Evolutionary conservation across 2,329 filamentous ascomycete genomes (phyloP).

Genomic region (Karstenula rhodostoma): DNA sequence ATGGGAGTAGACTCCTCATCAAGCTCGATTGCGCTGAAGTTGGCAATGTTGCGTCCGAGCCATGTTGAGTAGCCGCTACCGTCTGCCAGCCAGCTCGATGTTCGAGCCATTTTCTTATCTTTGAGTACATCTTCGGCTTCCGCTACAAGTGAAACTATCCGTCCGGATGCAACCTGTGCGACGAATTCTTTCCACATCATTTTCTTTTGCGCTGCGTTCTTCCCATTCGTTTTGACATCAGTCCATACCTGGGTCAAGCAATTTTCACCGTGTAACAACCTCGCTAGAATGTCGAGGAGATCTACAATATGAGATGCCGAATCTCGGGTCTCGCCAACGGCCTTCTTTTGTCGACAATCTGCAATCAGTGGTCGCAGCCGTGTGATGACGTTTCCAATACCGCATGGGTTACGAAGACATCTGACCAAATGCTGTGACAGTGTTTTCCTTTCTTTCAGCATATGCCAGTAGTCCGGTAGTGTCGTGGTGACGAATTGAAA

Average conservation of each 20-base stretch:
- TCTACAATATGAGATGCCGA: constrained; percentile 47
- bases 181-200: constrained; percentile 71
- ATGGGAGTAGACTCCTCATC: constrained; percentile 44
- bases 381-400: constrained; percentile 78
- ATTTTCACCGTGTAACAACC: constrained; percentile 54
- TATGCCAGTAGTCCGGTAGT: constrained; percentile 81
- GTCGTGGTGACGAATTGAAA: constrained; percentile 77
- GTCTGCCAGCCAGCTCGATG: constrained; percentile 67
- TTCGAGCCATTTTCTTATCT: constrained; percentile 31
- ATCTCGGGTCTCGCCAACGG: constrained; percentile 39
- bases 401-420: constrained; percentile 76
- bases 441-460: constrained; percentile 60
- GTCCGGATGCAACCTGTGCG: constrained; percentile 67
- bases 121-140: constrained; percentile 65
- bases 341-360: constrained; percentile 46
- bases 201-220: constrained; percentile 55
- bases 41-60: constrained; percentile 71
- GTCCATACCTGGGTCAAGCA: constrained; percentile 55
- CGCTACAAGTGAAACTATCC: constrained; percentile 64
- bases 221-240: constrained; percentile 53
- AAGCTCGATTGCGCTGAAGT: constrained; percentile 51
- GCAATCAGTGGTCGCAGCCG: constrained; percentile 69
- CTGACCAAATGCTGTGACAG: constrained; percentile 59
- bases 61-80: constrained; percentile 73
- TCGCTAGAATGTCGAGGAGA: constrained; percentile 53